Conservation (phyloP, 2,329 filamentous ascomycete species). For the Leptographium galeiforme region DNA sequence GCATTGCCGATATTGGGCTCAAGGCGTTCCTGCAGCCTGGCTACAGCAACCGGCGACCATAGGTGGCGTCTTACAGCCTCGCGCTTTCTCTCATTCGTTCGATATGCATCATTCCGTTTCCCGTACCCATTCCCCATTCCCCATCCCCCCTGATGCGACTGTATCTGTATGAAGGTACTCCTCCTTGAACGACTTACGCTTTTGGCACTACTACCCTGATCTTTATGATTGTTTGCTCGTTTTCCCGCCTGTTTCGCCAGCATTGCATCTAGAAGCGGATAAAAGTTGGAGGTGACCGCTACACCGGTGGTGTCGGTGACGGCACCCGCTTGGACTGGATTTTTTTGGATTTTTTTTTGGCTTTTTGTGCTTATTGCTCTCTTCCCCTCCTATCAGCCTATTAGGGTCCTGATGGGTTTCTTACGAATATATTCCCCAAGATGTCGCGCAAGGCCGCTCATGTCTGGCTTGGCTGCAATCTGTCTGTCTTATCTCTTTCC, state of each 20-base stretch:
- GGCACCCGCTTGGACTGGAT: no score
- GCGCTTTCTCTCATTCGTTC: background rate
- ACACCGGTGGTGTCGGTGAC: no score
- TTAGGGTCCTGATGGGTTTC: no score
- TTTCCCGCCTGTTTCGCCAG: background rate
- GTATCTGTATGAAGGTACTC: background rate
- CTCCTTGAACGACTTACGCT: background rate
- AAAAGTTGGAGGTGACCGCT: background rate
- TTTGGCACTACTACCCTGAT: background rate
- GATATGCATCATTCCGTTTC: background rate
- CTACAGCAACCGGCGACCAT: slow-evolving; percentile 24
- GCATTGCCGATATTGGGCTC: slow-evolving; percentile 54
- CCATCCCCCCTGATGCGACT: background rate
- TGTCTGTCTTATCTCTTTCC: no score
- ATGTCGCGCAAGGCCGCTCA: no score
- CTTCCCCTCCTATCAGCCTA: no score
- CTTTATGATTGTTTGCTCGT: background rate
- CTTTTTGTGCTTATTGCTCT: no score
- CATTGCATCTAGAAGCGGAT: background rate
- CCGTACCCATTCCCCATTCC: background rate
- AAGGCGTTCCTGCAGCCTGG: slow-evolving; percentile 44
- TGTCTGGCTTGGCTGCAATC: no score
- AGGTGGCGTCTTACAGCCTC: background rate
- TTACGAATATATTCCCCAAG: no score
- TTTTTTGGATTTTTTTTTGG: background rate